These are phyloP conservation scores for Cutaneotrichosporon sp. DNA, from an alignment of 1,284 basidiomycete species.

Conservation along the genomic window DNA sequence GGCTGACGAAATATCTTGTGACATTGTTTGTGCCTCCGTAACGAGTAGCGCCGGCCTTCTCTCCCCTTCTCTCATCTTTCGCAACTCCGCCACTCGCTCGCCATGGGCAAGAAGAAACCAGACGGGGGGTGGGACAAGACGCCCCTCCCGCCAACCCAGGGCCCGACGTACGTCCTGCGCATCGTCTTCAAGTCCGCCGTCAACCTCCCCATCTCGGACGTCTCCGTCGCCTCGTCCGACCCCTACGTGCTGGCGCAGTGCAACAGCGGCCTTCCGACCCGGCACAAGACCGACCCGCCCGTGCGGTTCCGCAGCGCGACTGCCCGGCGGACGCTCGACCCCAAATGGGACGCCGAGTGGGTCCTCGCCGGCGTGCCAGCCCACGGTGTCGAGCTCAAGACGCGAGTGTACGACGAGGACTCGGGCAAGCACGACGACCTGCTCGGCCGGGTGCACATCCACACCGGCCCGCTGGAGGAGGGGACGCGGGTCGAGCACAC, in stretches of 20 bases:
- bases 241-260: constrained; percentile 49
- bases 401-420: constrained; percentile 51
- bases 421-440: constrained; percentile 51
- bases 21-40: too few species aligned
- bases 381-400: constrained; percentile 39
- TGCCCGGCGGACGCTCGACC: constrained; percentile 45
- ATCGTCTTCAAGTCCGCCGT: constrained; percentile 50
- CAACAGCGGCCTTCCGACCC: constrained; percentile 1
- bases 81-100: background rate
- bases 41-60: too few species aligned
- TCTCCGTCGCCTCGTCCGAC: constrained; percentile 48
- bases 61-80: too few species aligned
- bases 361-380: constrained; percentile 51
- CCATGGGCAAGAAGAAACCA: constrained; percentile 9
- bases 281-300: constrained; percentile 33
- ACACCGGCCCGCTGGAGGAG: constrained; percentile 28
- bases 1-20: too few species aligned
- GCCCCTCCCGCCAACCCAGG: constrained; percentile 9
- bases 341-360: constrained; percentile 51
- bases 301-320: constrained; percentile 51
- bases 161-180: constrained; percentile 47
- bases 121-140: constrained; percentile 9
- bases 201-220: constrained; percentile 51
- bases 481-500: constrained; percentile 15
- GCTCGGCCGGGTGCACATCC: constrained; percentile 47